Conservation (phyloP, 305 asterid species). For the Fraxinus sp. region DNA sequence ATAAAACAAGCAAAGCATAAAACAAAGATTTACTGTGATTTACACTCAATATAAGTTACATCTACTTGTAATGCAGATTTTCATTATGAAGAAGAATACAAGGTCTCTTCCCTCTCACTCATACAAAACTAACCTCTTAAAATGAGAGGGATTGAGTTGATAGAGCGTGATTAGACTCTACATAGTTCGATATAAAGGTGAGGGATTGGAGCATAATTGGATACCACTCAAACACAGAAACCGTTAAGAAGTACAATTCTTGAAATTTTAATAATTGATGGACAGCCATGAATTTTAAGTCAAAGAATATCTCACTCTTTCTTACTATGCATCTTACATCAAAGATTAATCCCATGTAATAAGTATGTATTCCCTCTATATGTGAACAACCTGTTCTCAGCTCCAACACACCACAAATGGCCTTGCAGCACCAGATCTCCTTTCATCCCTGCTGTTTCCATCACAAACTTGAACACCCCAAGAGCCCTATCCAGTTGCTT, state of each 20-base stretch:
- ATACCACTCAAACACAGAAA: neutral
- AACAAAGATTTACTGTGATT: neutral
- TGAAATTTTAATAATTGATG: neutral
- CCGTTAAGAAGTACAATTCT: neutral
- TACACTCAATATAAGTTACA: neutral
- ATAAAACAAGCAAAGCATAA: neutral
- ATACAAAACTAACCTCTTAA: neutral
- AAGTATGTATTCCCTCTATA: conserved; percentile 61
- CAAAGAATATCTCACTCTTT: neutral
- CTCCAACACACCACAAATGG: conserved; percentile 82
- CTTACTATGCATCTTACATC: neutral
- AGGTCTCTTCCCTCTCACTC: neutral
- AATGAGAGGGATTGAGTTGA: neutral
- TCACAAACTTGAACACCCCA: conserved; percentile 74
- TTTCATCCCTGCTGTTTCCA: conserved; percentile 71
- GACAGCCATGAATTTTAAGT: neutral
- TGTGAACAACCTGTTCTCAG: conserved; percentile 40
- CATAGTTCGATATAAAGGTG: neutral
- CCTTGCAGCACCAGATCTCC: conserved; percentile 81
- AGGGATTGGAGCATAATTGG: neutral
- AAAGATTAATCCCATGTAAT: conserved; percentile 52
- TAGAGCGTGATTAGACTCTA: neutral
- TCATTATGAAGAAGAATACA: neutral
- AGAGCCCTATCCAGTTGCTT: conserved; percentile 70
- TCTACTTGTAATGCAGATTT: neutral